Base-by-base conservation (phyloP, 148 eudicot genomes). In the Fagopyrum esculentum region DNA sequence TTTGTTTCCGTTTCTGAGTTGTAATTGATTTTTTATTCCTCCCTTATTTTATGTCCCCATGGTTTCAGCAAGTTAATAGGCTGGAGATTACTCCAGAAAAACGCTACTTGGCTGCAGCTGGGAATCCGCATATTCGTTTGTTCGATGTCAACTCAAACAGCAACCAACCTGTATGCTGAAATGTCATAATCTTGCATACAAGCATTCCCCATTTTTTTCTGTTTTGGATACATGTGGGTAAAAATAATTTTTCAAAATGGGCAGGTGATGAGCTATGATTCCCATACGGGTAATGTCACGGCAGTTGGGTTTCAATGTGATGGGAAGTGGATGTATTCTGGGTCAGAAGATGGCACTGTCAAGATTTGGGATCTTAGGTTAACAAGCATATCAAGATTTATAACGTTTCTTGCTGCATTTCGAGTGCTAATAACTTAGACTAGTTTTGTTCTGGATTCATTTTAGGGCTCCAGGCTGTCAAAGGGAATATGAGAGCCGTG, bases 341-440 rank as follows among this genome's bases (percentile, higher is more conserved):
- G 99, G 80, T 95, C 99, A 45, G 99, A 95, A 81, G 98, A 95
- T 81, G 99, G 99, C 80, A 95, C 99, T 1, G 99, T 95, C n/a
- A 95, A 89, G 85, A 89, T 95, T 73, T 95, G 99, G 99, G 99
- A 95, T 77, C 80, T 95, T 68, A 92, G 99, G 99, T 95, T 49
- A 61, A 68, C 47, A 19, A 45, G 22, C 45, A 4, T 40, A 16
- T 64, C 45, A 30, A 64, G 17, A 64, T 8, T 64, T 40, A 2
- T 12, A 64, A 1, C 45, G 5, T 35, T 30, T 64, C 46, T 35
- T 64, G 46, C 17, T 64, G 70, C 45, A 35, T 40, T 61, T 61
- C 30, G 13, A 61, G 69, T 61, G 45, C 13, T 29, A 61, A 5
- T 29, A 30, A 13, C 70, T 64, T 35, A 64, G 7, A 13, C 8